Conservation (phyloP, 164 flowering plant species). For the grape (Vitis vinifera) region DNA sequence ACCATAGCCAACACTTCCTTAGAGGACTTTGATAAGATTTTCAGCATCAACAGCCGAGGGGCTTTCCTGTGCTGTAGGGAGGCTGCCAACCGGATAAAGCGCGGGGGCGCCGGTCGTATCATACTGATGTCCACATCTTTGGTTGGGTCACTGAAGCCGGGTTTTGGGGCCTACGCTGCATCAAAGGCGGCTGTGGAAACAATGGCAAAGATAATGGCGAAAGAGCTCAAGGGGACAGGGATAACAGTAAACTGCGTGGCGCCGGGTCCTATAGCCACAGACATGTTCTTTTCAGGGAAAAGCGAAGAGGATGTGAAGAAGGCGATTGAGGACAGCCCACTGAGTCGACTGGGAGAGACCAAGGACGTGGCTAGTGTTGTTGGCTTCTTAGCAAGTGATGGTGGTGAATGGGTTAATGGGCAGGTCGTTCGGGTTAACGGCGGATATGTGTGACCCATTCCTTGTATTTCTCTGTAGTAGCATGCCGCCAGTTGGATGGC, state of each 20-base stretch:
- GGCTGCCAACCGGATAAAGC: conserved; percentile 47
- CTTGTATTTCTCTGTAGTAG: no score
- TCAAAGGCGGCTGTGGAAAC: conserved; percentile 71
- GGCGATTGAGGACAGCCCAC: conserved; percentile 29
- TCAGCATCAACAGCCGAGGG: conserved; percentile 45
- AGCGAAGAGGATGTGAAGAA: conserved; percentile 38
- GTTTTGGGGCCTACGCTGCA: conserved; percentile 47
- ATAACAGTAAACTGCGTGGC: conserved; percentile 61
- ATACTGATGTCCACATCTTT: conserved; percentile 40
- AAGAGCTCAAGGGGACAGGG: conserved; percentile 61
- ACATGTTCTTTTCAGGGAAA: conserved; percentile 54
- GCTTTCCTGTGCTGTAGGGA: conserved; percentile 52
- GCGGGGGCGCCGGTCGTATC: conserved; percentile 63
- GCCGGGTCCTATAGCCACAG: conserved; percentile 65
- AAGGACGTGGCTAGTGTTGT: conserved; percentile 51
- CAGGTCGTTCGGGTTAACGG: conserved; percentile 61
- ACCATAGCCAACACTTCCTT: conserved; percentile 36
- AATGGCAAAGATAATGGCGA: conserved; percentile 57
- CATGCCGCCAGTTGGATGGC: no score
- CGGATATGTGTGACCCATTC: conserved; percentile 35
- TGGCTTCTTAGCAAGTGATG: conserved; percentile 56
- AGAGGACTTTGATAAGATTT: conserved; percentile 46
- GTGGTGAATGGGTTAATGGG: conserved; percentile 61
- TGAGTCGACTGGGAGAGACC: conserved; percentile 45
- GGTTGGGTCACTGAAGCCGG: conserved; percentile 35